These are phyloP conservation scores for Mycena epipterygia DNA, from an alignment of 768 basidiomycete genomes.

Conservation along the genomic window DNA sequence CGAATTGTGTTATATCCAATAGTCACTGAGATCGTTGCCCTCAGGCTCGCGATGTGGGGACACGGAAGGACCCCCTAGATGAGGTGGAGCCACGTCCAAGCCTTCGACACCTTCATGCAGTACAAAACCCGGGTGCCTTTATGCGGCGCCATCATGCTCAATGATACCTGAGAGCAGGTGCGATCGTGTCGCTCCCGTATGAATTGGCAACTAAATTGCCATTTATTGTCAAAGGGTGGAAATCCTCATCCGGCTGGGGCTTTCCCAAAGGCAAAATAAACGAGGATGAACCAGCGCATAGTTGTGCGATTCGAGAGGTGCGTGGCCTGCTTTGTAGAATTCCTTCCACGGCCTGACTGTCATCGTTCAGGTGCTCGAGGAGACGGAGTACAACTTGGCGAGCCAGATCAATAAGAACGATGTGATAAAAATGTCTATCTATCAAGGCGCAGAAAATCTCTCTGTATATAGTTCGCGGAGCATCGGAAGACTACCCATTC, in stretches of 20 bases:
- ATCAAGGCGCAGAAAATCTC: slow-evolving; percentile 94
- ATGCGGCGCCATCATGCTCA: slow-evolving; percentile 97
- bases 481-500: slow-evolving; percentile 91
- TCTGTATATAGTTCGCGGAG: slow-evolving; percentile 89
- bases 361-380: slow-evolving; percentile 90
- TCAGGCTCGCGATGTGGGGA: no score
- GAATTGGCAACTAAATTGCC: slow-evolving; percentile 10
- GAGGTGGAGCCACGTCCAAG: slow-evolving; percentile 87
- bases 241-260: slow-evolving; percentile 97
- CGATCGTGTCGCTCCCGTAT: slow-evolving; percentile 31
- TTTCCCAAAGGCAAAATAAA: slow-evolving; percentile 99
- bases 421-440: slow-evolving; percentile 85
- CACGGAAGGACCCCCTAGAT: no score
- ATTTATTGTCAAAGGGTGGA: slow-evolving; percentile 96
- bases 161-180: slow-evolving; percentile 94
- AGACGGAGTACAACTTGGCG: slow-evolving; percentile 93
- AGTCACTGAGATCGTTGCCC: no score
- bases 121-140: slow-evolving; percentile 98
- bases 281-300: slow-evolving; percentile 85
- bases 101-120: slow-evolving; percentile 91
- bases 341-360: slow-evolving; percentile 22
- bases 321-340: slow-evolving; percentile 40
- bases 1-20: no score
- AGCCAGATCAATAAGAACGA: slow-evolving; percentile 75
- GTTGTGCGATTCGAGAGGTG: slow-evolving; percentile 95